Conservation (phyloP, 2,329 filamentous ascomycete genomes). For the Nectriaceae sp. region DNA sequence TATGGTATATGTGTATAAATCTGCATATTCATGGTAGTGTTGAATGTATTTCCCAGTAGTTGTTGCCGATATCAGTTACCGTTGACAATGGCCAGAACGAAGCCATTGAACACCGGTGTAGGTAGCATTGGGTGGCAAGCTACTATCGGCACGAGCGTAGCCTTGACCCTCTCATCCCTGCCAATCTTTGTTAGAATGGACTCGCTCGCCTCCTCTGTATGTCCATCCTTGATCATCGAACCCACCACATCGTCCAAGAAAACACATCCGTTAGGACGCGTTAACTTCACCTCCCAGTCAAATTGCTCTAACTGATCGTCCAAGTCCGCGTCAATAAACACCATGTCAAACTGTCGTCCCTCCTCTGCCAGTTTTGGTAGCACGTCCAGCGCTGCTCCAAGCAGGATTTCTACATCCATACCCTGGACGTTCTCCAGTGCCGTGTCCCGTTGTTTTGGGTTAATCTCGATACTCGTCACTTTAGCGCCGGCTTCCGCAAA, state of each 20-base stretch:
- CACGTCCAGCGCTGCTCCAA: slow-evolving; percentile 46
- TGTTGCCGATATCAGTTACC: too few species aligned
- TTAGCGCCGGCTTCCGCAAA: slow-evolving; percentile 37
- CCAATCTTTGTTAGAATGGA: slow-evolving; percentile 24
- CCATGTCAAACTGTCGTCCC: slow-evolving; percentile 47
- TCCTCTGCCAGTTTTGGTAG: slow-evolving; percentile 40
- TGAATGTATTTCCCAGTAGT: too few species aligned
- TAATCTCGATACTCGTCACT: slow-evolving; percentile 54
- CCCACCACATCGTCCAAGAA: slow-evolving; percentile 53
- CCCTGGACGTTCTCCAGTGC: slow-evolving; percentile 46
- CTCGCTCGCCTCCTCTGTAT: slow-evolving; percentile 6
- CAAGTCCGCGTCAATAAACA: slow-evolving; percentile 57
- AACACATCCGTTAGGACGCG: slow-evolving; percentile 41
- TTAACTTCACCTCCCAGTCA: slow-evolving; percentile 44
- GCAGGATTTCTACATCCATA: slow-evolving; percentile 44
- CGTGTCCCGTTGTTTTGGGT: slow-evolving; percentile 46
- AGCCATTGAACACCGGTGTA: slow-evolving; percentile 5
- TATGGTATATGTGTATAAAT: too few species aligned
- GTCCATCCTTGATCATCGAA: slow-evolving; percentile 5
- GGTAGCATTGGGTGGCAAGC: slow-evolving; percentile 2
- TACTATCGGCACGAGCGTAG: slow-evolving; percentile 25
- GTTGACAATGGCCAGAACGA: slow-evolving; percentile 2
- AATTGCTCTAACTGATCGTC: slow-evolving; percentile 52
- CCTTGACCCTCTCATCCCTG: slow-evolving; percentile 24
- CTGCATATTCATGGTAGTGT: too few species aligned